Evolutionary conservation across 495 filamentous ascomycete species (phyloP).

Genomic region (Evernia prunastri): DNA sequence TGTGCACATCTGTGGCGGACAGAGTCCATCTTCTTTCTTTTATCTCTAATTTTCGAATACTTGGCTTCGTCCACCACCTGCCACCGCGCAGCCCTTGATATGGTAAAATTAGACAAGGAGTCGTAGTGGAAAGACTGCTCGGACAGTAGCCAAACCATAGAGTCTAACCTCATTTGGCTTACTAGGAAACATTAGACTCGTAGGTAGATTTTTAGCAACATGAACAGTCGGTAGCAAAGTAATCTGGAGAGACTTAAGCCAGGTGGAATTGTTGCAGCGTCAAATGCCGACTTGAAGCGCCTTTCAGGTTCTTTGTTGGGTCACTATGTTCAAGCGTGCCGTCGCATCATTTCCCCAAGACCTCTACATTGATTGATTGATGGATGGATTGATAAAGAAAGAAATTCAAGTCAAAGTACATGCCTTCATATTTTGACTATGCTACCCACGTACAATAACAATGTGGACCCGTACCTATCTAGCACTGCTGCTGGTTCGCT

Average conservation of each 20-base stretch:
- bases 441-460: slow-evolving; percentile 1
- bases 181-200: not conserved
- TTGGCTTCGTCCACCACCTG: not conserved
- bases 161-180: not conserved
- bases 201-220: not conserved
- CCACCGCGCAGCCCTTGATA: not conserved
- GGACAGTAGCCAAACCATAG: not conserved
- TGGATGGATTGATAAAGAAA: too few species aligned
- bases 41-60: not conserved
- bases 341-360: not conserved
- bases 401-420: not conserved
- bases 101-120: not conserved
- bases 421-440: not conserved
- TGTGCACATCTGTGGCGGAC: not conserved
- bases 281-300: not conserved
- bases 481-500: slow-evolving; percentile 72
- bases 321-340: not conserved
- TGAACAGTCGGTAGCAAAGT: not conserved
- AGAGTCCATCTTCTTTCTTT: not conserved
- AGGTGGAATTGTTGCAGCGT: not conserved
- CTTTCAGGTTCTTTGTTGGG: not conserved
- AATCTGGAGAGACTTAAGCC: not conserved
- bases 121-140: not conserved
- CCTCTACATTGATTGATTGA: not conserved
- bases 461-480: slow-evolving; percentile 95